Base-by-base conservation (phyloP, 1,139 yeast species). In the Taphrina sp. region DNA sequence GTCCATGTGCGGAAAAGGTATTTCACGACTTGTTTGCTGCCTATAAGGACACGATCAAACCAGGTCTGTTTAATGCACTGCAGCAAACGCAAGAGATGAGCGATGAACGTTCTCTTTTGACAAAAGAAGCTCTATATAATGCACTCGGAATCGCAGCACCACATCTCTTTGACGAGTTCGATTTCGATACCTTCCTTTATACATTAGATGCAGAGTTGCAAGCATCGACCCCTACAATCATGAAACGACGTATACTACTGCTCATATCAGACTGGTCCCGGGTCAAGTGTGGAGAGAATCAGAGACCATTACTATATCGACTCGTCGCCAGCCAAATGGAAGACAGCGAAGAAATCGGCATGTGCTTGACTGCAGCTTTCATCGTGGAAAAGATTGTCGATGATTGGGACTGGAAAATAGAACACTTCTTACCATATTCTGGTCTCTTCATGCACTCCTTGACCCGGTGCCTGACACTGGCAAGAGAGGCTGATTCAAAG, bases 1-100 rank as follows among this genome's bases (percentile, higher is more conserved):
- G 95, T 54, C 90, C 95, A 1, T 87, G 96, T 68, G 89, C 95
- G 0, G 96, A 89, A 63, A 81, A 83, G 64, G 81, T 88, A 62
- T 90, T 82, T 65, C 87, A 83, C 60, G 95, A 86, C 65, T 70
- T 92, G 59, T 77, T 87, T 39, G 74, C 76, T 43, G 76, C 77
- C 60, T 87, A 85, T 68, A 82, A 82, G 52, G 69, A 76, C n/a
- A 73, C 85, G 33, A 77, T 81, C 0, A 82, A 79, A 1, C 81
- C 80, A 61, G n/a, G n/a, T n/a, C 74, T 90, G 3, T 69, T 87
- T 64, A 74, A 75, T 49, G 83, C 83, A 61, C 80, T 90, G 53
- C 31, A 26, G 12, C 7, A 26, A 7, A 26, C 10, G 10, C 31
- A 26, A 26, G 31, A 26, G 10, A n/a, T n/a, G n/a, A n/a, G n/a